These are phyloP conservation scores for Cyclanthera cordifolia DNA, from an alignment of 306 rosid species.

Conservation along the genomic window DNA sequence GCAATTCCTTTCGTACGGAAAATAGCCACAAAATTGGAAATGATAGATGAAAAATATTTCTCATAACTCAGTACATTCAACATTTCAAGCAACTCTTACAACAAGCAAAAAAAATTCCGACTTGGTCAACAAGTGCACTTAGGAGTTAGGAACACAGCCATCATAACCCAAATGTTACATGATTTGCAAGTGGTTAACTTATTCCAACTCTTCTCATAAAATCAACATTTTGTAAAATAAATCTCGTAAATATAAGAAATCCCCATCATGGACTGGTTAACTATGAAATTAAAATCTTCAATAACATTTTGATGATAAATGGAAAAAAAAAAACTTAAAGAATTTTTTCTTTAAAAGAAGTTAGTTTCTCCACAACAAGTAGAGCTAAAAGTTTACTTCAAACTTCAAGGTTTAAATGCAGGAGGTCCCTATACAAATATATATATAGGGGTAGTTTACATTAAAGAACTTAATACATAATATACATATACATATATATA, in stretches of 20 bases:
- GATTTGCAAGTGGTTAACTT: neutral
- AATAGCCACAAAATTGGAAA: slow-evolving; percentile 7
- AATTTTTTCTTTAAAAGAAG: neutral
- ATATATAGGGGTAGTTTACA: neutral
- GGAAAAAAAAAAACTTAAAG: neutral
- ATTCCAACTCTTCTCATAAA: neutral
- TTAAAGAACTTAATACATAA: neutral
- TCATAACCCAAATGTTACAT: neutral
- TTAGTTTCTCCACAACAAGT: neutral
- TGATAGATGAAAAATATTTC: neutral
- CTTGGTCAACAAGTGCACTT: slow-evolving; percentile 10
- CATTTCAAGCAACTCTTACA: slow-evolving; percentile 13
- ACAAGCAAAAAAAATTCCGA: slow-evolving; percentile 4
- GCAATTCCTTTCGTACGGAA: neutral
- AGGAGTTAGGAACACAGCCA: neutral
- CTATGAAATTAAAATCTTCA: neutral
- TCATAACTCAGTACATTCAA: neutral
- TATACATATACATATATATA: neutral
- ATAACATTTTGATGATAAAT: neutral
- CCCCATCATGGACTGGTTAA: neutral
- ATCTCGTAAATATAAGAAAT: neutral
- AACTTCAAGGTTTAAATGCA: neutral
- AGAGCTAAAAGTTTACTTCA: neutral
- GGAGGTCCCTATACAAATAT: neutral
- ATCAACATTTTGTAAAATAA: neutral